Base-by-base conservation (phyloP, 208 protist species). In the Kentomonas sorsogonicus region DNA sequence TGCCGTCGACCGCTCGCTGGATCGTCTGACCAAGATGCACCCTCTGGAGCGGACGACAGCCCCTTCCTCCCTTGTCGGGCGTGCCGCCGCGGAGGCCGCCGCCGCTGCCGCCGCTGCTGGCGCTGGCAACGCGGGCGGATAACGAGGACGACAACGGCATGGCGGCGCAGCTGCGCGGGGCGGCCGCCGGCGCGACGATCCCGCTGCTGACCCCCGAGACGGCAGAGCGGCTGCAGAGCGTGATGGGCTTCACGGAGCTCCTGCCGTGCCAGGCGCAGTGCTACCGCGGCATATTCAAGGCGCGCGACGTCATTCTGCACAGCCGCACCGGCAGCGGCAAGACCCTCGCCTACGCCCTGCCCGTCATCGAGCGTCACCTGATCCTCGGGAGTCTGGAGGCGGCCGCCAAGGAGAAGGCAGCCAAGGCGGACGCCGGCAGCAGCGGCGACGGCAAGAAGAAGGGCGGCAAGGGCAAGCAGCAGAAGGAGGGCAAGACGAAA, bases 311-410 rank as follows among this genome's bases (percentile, higher is more conserved):
- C 48, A 87, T 97, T 36, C 73, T 95, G 47, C 92, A 97, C 71
- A 94, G 92, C 56, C 88, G 93, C 60, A 98, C 94, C 26, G 94
- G 95, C 51, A 93, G 77, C 60, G 97, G 97, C 26, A 98, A 99
- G 79, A 99, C 98, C 30, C 67, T 99, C 0, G 97, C 97, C 15
- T 99, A 99, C 75, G 83, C 99, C 10, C 91, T 99, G 13, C 98
- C 98, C 6, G 73, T 95, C 45, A 79, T 96, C 44, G 83, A 93
- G 66, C 79, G 89, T 5, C 83, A 91, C 54, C 60, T 83, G 4
- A 74, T 91, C 25, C 23, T 89, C 5, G 79, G 86, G 60, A 59
- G 52, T 22, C 36, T 60, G 15, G 39, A 63, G 18, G 44, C 44
- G 27, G 26, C 39, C 7, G 31, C 38, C 23, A 7, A 36, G 23